Percentiles rank a stretch among this genome's conserved stretches.
Evolutionary conservation across 1,139 yeast genomes (phyloP).

Genomic region (Geotrichum macrosporum): DNA sequence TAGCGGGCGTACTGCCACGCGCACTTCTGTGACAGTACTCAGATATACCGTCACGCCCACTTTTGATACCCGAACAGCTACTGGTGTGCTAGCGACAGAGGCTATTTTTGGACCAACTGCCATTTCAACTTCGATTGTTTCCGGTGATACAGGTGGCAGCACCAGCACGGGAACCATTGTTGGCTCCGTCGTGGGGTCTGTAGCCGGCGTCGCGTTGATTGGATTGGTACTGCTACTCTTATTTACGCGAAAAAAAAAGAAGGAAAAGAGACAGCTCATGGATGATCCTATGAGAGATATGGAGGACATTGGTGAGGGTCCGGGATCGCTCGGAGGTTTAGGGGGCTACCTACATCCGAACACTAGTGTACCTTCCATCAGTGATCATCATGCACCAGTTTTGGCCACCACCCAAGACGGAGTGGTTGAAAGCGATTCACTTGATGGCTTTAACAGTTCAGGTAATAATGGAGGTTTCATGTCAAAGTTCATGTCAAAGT

Average conservation of each 20-base stretch:
- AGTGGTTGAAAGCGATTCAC: background rate
- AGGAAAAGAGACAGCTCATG: background rate
- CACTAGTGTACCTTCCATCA: conserved; percentile 17
- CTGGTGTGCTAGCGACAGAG: conserved; percentile 18
- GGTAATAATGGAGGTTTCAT: conserved; percentile 2
- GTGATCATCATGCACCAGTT: conserved; percentile 20
- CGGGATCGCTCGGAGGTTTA: background rate
- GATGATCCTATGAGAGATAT: background rate
- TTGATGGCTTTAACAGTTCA: background rate
- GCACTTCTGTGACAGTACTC: conserved; percentile 16
- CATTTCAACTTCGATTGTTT: conserved; percentile 5
- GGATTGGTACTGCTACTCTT: conserved; percentile 27
- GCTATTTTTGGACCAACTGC: conserved; percentile 12
- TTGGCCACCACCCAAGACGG: conserved; percentile 9
- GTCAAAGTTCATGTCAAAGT: background rate
- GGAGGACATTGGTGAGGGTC: conserved; percentile 2
- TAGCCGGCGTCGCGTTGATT: conserved; percentile 39
- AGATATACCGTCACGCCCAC: conserved; percentile 20
- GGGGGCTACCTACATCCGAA: conserved; percentile 1
- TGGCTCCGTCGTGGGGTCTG: conserved; percentile 45
- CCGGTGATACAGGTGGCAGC: conserved; percentile 12
- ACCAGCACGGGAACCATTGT: conserved; percentile 38
- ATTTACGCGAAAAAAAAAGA: conserved; percentile 21
- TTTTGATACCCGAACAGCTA: conserved; percentile 19
- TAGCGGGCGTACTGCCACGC: conserved; percentile 17